phyloP scores from a whole-genome alignment of 208 protist genomes.

The Phytomonas sp. region DNA sequence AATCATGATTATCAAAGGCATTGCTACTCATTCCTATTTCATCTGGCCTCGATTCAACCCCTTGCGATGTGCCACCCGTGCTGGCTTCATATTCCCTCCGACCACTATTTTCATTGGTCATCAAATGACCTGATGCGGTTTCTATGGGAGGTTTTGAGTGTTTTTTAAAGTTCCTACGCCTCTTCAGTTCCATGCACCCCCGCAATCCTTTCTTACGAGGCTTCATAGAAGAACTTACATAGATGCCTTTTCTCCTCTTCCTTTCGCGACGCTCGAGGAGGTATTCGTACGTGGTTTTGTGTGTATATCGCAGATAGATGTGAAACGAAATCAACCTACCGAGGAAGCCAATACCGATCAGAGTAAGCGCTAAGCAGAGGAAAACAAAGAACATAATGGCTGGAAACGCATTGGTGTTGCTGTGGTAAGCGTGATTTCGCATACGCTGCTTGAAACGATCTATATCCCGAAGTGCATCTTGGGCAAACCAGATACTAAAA shows the following conservation, averaged over 20 bases:
- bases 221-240: constrained; percentile 9
- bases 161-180: constrained; percentile 72
- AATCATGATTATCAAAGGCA: not conserved
- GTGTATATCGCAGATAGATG: constrained; percentile 44
- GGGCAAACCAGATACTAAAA: constrained; percentile 55
- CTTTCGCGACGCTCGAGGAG: constrained; percentile 61
- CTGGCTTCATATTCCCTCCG: not conserved
- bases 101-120: not conserved
- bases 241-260: constrained; percentile 29
- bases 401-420: constrained; percentile 21
- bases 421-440: constrained; percentile 41
- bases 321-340: constrained; percentile 77
- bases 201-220: constrained; percentile 10
- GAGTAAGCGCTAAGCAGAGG: constrained; percentile 24
- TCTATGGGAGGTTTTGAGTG: constrained; percentile 14
- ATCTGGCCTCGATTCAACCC: not conserved
- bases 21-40: not conserved
- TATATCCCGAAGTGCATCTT: constrained; percentile 29
- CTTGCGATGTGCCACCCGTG: not conserved
- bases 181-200: constrained; percentile 33
- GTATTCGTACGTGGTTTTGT: constrained; percentile 68
- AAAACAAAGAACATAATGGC: constrained; percentile 55
- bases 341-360: constrained; percentile 28
- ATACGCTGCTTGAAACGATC: constrained; percentile 36
- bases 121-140: not conserved